Evolutionary conservation across 768 basidiomycete genomes (phyloP).

Genomic region (Agaricus sinodeliciosus): DNA sequence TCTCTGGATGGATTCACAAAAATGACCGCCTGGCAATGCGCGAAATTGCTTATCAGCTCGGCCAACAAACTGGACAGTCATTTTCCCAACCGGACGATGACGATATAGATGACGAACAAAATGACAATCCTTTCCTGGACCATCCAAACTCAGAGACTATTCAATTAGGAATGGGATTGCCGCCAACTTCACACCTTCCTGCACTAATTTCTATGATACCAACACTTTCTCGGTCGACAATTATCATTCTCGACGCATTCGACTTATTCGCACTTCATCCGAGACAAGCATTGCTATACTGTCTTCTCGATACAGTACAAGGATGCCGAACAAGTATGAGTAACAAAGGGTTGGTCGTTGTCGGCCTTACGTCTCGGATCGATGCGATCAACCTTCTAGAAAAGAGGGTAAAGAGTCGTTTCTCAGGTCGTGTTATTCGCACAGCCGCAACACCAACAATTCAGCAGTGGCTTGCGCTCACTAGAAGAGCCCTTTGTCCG

Average conservation of each 20-base stretch:
- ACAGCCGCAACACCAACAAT: conserved; percentile 54
- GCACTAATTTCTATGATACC: conserved; percentile 71
- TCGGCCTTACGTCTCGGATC: conserved; percentile 82
- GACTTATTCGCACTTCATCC: conserved; percentile 91
- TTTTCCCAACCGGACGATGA: conserved; percentile 27
- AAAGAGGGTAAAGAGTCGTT: conserved; percentile 95
- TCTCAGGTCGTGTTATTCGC: conserved; percentile 86
- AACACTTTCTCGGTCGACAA: conserved; percentile 69
- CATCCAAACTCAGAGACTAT: conserved; percentile 10
- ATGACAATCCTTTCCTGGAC: conserved; percentile 47
- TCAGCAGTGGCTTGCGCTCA: conserved; percentile 43
- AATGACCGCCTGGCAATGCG: conserved; percentile 88
- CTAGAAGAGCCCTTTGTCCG: conserved; percentile 37
- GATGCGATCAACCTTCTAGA: conserved; percentile 88
- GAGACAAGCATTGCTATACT: conserved; percentile 90
- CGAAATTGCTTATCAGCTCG: conserved; percentile 83
- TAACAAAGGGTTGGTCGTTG: conserved; percentile 69
- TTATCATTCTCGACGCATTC: conserved; percentile 87
- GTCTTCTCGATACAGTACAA: conserved; percentile 91
- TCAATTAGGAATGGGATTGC: conserved; percentile 31
- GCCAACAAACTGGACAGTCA: conserved; percentile 66
- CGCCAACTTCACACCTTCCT: conserved; percentile 66
- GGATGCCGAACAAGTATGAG: conserved; percentile 58
- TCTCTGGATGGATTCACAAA: conserved; percentile 81
- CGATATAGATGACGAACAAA: conserved; percentile 24